Conservation (phyloP, 164 flowering plant species). For the Tinospora cordifolia region DNA sequence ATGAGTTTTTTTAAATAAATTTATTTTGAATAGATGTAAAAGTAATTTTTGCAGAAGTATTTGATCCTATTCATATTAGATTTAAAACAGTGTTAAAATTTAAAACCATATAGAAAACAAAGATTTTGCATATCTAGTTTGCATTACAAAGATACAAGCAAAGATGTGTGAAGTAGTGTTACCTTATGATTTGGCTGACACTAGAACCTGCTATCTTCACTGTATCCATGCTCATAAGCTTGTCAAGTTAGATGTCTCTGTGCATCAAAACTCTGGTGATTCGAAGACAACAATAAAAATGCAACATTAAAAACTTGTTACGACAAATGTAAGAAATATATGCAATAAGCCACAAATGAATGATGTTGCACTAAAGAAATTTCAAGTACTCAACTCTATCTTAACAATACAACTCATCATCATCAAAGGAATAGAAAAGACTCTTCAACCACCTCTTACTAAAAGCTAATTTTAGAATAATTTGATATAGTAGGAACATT, state of each 20-base stretch:
- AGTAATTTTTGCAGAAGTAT: too few relatives aligned
- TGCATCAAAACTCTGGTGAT: constrained; percentile 79
- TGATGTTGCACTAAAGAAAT: background rate
- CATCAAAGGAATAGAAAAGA: background rate
- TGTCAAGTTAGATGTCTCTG: constrained; percentile 94
- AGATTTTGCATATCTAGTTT: background rate
- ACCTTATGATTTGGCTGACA: constrained; percentile 96
- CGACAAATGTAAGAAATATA: background rate
- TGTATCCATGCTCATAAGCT: constrained; percentile 61
- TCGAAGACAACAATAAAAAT: background rate
- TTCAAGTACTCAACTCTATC: background rate
- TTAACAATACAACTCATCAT: background rate
- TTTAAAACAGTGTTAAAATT: too few relatives aligned
- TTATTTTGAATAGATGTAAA: too few relatives aligned
- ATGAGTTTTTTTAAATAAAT: too few relatives aligned
- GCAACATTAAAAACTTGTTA: background rate
- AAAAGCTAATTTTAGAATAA: too few relatives aligned
- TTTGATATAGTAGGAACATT: too few relatives aligned
- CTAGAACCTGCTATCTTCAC: constrained; percentile 95
- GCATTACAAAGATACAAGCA: background rate
- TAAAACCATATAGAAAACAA: too few relatives aligned
- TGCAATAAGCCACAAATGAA: too few relatives aligned
- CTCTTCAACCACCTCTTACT: too few relatives aligned
- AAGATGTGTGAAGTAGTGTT: constrained; percentile 14
- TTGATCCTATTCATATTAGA: too few relatives aligned